phyloP scores from a whole-genome alignment of 805 yeast genomes.

The Kockiozyma suomiensis region DNA sequence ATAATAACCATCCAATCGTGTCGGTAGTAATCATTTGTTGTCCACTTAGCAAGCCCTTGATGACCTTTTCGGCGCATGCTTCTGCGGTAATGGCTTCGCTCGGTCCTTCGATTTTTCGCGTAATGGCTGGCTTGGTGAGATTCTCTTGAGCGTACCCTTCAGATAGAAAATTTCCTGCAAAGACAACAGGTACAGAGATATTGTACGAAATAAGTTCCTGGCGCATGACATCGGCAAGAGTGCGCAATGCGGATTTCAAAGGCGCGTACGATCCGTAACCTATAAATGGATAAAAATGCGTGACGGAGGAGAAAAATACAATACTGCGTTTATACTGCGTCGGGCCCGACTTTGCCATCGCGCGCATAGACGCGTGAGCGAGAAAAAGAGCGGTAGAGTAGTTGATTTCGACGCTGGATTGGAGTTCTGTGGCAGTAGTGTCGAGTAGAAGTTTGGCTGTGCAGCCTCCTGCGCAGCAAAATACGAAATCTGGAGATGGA shows the following conservation, averaged over 20 bases:
- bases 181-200: conserved; percentile 70
- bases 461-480: conserved; percentile 66
- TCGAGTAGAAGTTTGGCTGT: conserved; percentile 78
- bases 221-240: conserved; percentile 74
- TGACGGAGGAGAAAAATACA: conserved; percentile 71
- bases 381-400: conserved; percentile 73
- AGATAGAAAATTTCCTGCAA: conserved; percentile 86
- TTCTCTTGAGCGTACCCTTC: conserved; percentile 88
- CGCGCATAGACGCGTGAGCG: conserved; percentile 59
- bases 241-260: conserved; percentile 74
- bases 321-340: conserved; percentile 50
- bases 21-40: conserved; percentile 80
- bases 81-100: conserved; percentile 69
- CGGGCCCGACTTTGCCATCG: conserved; percentile 38
- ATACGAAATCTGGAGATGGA: conserved; percentile 64
- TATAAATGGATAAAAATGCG: conserved; percentile 82
- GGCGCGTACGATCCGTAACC: conserved; percentile 95
- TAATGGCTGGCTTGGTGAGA: conserved; percentile 80
- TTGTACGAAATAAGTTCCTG: conserved; percentile 76
- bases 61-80: conserved; percentile 63
- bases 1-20: conserved; percentile 78
- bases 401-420: conserved; percentile 64
- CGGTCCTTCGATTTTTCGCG: conserved; percentile 82
- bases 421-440: conserved; percentile 58
- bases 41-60: conserved; percentile 62